Evolutionary conservation across 352 stramenopile species (phyloP).

Genomic region (Sclerospora graminicola): DNA sequence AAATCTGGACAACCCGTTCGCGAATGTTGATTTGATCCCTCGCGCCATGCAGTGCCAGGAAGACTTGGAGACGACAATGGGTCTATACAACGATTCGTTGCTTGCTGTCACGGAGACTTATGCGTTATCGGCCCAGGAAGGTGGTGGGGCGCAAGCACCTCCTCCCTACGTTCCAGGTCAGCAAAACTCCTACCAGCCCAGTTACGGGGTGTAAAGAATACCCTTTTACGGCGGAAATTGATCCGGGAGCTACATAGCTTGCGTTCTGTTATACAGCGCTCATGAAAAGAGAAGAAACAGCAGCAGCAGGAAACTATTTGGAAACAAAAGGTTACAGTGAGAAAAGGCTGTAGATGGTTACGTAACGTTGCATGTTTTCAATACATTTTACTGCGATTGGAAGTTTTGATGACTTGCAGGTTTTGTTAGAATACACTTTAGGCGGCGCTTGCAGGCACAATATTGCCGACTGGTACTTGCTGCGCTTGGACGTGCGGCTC

Average conservation of each 20-base stretch:
- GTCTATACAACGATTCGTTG: slow-evolving; percentile 84
- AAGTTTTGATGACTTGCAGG: neutral
- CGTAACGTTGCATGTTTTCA: slow-evolving; percentile 21
- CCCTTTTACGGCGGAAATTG: neutral
- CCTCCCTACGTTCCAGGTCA: slow-evolving; percentile 82
- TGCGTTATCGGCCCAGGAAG: slow-evolving; percentile 63
- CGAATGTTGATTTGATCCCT: slow-evolving; percentile 79
- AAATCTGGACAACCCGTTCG: slow-evolving; percentile 86
- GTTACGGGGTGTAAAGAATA: slow-evolving; percentile 60
- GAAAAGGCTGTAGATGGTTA: slow-evolving; percentile 5
- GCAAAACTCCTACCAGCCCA: slow-evolving; percentile 85
- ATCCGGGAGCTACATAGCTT: neutral
- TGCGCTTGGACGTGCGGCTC: slow-evolving; percentile 19
- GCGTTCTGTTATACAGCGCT: slow-evolving; percentile 1
- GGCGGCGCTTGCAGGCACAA: slow-evolving; percentile 25
- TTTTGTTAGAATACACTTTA: slow-evolving; percentile 6
- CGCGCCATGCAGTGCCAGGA: slow-evolving; percentile 85
- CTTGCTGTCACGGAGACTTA: slow-evolving; percentile 82
- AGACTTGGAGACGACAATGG: slow-evolving; percentile 80
- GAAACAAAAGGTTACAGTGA: slow-evolving; percentile 16
- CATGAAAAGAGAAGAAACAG: slow-evolving; percentile 8
- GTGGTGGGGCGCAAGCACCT: slow-evolving; percentile 42
- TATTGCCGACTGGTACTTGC: slow-evolving; percentile 12
- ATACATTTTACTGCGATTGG: slow-evolving; percentile 14
- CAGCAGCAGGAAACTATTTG: slow-evolving; percentile 15